Evolutionary conservation across 225 moss, liverwort and hornwort species (phyloP).

Genomic region (Bryum argenteum): DNA sequence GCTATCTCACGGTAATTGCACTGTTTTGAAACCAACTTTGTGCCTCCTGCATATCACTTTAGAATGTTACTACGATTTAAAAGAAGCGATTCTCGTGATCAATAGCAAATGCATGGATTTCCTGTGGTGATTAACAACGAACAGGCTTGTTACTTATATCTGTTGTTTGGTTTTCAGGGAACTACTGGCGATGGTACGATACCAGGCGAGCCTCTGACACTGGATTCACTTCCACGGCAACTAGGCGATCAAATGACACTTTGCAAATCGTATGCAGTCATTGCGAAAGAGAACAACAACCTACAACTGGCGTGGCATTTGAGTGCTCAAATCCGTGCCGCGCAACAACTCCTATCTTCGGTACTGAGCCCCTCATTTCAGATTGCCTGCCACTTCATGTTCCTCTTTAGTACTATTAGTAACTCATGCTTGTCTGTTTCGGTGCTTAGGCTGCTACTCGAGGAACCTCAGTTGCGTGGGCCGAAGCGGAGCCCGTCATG

Average conservation of each 20-base stretch:
- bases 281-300: conserved; percentile 96
- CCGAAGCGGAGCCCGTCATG: conserved; percentile 82
- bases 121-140: not conserved
- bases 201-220: conserved; percentile 37
- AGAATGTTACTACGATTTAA: not conserved
- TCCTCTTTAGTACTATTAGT: not conserved
- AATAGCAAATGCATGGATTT: not conserved
- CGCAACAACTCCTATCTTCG: conserved; percentile 78
- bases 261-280: conserved; percentile 94
- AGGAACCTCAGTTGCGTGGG: conserved; percentile 60
- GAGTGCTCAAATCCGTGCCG: conserved; percentile 90
- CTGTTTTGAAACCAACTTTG: not conserved
- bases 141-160: not conserved
- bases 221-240: conserved; percentile 68
- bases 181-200: conserved; percentile 26
- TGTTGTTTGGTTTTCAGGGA: conserved; percentile 26
- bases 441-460: conserved; percentile 69
- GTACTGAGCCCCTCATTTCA: conserved; percentile 19
- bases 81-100: not conserved
- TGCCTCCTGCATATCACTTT: not conserved
- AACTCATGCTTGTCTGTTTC: not conserved
- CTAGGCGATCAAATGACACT: conserved; percentile 93
- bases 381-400: conserved; percentile 1
- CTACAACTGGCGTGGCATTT: conserved; percentile 90
- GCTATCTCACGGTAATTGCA: not conserved